Evolutionary conservation across 495 filamentous ascomycete genomes (phyloP).

Genomic region (Achaetomiella virescens): DNA sequence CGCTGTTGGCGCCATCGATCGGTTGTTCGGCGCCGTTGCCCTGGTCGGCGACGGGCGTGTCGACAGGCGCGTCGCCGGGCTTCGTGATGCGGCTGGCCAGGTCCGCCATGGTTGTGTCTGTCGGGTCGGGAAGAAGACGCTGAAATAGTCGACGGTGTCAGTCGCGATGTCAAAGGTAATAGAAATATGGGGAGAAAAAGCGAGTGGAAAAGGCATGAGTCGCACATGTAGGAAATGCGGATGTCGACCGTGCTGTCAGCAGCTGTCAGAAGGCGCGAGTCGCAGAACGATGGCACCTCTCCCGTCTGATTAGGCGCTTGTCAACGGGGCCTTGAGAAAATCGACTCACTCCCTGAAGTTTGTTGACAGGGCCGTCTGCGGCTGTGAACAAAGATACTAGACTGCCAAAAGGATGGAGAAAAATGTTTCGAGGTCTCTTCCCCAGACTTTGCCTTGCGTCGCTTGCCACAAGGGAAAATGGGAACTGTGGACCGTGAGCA

Average conservation of each 20-base stretch:
- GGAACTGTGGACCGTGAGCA: neutral
- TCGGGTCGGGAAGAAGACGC: neutral
- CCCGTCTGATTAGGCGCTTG: too few relatives aligned
- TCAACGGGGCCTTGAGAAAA: too few relatives aligned
- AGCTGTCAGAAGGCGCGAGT: too few relatives aligned
- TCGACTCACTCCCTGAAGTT: too few relatives aligned
- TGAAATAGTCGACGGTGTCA: neutral
- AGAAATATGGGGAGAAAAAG: neutral
- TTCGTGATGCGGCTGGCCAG: conserved; percentile 58
- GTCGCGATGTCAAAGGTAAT: neutral
- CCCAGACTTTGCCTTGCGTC: neutral
- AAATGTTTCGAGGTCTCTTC: neutral
- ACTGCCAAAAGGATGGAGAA: neutral
- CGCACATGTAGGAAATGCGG: too few relatives aligned
- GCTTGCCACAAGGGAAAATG: conserved; percentile 5
- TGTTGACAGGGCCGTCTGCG: too few relatives aligned
- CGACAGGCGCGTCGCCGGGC: conserved; percentile 27
- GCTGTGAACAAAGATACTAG: too few relatives aligned
- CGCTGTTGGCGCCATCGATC: conserved; percentile 29
- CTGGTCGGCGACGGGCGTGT: conserved; percentile 23
- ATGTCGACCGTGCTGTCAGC: too few relatives aligned
- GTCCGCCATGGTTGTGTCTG: conserved; percentile 38
- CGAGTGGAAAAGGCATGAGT: too few relatives aligned
- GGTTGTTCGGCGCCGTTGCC: conserved; percentile 50
- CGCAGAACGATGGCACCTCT: too few relatives aligned